Conservation (phyloP, 1,284 basidiomycete genomes). For the Ustilago xerochloae region DNA sequence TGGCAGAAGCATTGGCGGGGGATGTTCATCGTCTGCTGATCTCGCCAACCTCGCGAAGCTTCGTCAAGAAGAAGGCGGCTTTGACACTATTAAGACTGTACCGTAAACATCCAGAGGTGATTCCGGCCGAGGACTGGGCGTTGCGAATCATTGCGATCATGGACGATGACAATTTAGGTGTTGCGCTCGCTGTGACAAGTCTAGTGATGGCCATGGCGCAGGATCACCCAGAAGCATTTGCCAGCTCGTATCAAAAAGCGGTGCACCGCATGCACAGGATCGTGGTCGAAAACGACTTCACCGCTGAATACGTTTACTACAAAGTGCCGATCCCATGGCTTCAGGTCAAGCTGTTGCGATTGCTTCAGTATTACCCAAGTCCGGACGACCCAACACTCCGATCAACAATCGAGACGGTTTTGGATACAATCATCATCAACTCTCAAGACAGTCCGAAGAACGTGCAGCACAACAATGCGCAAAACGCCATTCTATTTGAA, state of each 20-base stretch:
- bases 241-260: slow-evolving; percentile 91
- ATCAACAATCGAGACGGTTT: slow-evolving; percentile 81
- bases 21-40: slow-evolving; percentile 95
- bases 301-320: slow-evolving; percentile 92
- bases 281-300: slow-evolving; percentile 86
- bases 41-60: slow-evolving; percentile 91
- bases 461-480: slow-evolving; percentile 98
- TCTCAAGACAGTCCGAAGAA: slow-evolving; percentile 93
- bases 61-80: slow-evolving; percentile 99
- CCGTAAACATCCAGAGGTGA: slow-evolving; percentile 92
- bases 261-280: slow-evolving; percentile 88
- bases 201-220: slow-evolving; percentile 95
- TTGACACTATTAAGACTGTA: slow-evolving; percentile 91
- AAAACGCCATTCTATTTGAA: slow-evolving; percentile 97
- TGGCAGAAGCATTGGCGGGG: slow-evolving; percentile 93
- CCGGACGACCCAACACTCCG: slow-evolving; percentile 86
- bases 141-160: slow-evolving; percentile 91
- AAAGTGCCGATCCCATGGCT: slow-evolving; percentile 97
- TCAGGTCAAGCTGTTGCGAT: slow-evolving; percentile 91
- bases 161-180: slow-evolving; percentile 89
- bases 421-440: slow-evolving; percentile 91
- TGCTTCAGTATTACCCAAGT: slow-evolving; percentile 95
- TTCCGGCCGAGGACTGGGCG: slow-evolving; percentile 94
- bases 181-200: slow-evolving; percentile 91
- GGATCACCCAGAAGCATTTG: slow-evolving; percentile 88